phyloP scores from a whole-genome alignment of 192 early-diverging fungal species.

The Chytriomyces sp. region DNA sequence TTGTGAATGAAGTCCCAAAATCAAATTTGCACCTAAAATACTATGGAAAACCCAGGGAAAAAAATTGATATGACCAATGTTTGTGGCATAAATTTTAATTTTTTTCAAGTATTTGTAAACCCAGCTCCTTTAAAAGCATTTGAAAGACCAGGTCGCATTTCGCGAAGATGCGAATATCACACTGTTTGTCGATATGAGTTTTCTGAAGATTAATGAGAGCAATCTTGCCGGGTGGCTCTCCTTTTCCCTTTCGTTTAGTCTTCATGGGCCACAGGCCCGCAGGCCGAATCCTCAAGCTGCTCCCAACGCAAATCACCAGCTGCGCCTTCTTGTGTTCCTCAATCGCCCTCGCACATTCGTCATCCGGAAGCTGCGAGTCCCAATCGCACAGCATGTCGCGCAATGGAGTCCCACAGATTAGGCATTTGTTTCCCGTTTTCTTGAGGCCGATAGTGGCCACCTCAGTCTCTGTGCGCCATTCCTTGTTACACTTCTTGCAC shows the following conservation, averaged over 20 bases:
- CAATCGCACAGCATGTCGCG: slow-evolving; percentile 19
- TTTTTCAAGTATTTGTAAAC: no score
- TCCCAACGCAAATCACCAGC: slow-evolving; percentile 6
- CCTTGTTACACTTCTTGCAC: background rate
- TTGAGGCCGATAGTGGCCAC: slow-evolving; percentile 16
- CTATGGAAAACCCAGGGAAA: no score
- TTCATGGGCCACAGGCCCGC: background rate
- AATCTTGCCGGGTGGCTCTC: background rate
- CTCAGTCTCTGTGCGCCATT: background rate
- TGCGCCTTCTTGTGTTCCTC: slow-evolving; percentile 1
- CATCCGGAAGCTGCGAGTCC: slow-evolving; percentile 8
- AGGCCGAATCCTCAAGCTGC: slow-evolving; percentile 4
- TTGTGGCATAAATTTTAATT: no score
- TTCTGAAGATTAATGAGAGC: slow-evolving; percentile 16
- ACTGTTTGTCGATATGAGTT: slow-evolving; percentile 11
- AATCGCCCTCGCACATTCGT: slow-evolving; percentile 6
- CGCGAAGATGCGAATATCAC: slow-evolving; percentile 14
- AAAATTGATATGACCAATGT: no score
- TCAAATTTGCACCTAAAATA: no score
- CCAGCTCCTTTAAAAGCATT: slow-evolving; percentile 40
- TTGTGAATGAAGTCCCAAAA: no score
- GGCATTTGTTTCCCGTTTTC: background rate
- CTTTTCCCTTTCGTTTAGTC: background rate
- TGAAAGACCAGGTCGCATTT: background rate
- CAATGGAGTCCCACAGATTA: background rate